These are phyloP conservation scores for Picea engelmannii DNA, from an alignment of 83 land plant species.

Conservation along the genomic window DNA sequence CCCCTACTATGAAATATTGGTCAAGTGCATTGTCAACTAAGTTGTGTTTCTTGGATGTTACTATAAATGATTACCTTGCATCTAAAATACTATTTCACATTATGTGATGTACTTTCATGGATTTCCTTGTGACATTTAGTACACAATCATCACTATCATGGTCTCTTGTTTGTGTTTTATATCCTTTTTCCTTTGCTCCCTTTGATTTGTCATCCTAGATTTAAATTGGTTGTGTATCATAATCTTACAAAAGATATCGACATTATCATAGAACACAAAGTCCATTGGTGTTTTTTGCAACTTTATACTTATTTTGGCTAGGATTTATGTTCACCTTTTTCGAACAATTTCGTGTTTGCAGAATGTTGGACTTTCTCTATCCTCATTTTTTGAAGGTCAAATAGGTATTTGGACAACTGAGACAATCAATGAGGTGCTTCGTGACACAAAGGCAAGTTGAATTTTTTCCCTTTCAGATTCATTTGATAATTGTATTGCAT, in stretches of 20 bases:
- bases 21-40: neutral
- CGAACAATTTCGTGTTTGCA: slow-evolving; percentile 1
- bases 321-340: neutral
- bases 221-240: neutral
- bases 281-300: neutral
- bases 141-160: too few species aligned
- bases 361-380: slow-evolving; percentile 10
- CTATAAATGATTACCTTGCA: neutral
- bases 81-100: neutral
- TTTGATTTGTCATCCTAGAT: neutral
- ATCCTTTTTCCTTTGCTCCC: neutral
- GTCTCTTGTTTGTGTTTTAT: neutral
- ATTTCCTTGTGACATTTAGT: too few species aligned
- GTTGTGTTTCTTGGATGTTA: neutral
- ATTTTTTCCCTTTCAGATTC: neutral
- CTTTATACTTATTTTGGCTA: neutral
- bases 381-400: slow-evolving; percentile 33
- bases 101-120: neutral
- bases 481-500: neutral
- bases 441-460: slow-evolving; percentile 3
- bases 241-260: neutral
- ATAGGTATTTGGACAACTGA: slow-evolving; percentile 39
- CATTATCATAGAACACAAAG: neutral
- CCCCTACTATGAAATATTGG: neutral
- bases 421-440: slow-evolving; percentile 25